Percentiles rank a stretch among this genome's conserved stretches.
Conservation (phyloP, 805 yeast species). For the Saccharomycopsis schoenii region DNA sequence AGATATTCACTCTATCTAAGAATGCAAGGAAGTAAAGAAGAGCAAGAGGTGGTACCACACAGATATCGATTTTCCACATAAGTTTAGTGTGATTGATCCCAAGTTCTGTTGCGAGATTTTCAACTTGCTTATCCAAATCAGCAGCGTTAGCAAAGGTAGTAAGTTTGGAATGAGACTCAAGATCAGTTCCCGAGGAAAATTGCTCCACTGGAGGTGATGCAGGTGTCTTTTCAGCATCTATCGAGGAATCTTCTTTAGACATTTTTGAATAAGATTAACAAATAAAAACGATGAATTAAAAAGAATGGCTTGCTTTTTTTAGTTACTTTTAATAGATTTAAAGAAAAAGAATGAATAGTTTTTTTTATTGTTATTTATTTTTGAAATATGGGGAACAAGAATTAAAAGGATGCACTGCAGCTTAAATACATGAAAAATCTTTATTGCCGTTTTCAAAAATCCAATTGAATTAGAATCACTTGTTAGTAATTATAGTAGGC, state of each 20-base stretch:
- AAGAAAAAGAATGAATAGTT: too few species aligned
- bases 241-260: not conserved
- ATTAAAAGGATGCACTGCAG: not conserved
- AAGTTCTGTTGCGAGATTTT: slow-evolving; percentile 13
- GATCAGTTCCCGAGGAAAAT: not conserved
- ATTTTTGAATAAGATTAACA: not conserved
- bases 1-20: slow-evolving; percentile 72
- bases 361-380: not conserved
- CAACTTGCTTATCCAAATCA: not conserved
- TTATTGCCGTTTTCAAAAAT: not conserved
- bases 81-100: slow-evolving; percentile 44
- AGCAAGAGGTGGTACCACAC: slow-evolving; percentile 58
- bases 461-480: not conserved
- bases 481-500: not conserved
- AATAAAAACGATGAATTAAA: too few species aligned
- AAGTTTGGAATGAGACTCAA: not conserved
- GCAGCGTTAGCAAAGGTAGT: slow-evolving; percentile 1
- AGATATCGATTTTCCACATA: slow-evolving; percentile 54
- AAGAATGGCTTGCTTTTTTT: too few species aligned
- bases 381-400: not conserved
- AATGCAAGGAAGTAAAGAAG: slow-evolving; percentile 66
- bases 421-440: not conserved
- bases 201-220: not conserved
- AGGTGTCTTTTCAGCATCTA: not conserved
- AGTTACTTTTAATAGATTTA: too few species aligned